Conservation (phyloP, 108 stramenopile genomes). For the Mayamaea pseudoterrestris region DNA sequence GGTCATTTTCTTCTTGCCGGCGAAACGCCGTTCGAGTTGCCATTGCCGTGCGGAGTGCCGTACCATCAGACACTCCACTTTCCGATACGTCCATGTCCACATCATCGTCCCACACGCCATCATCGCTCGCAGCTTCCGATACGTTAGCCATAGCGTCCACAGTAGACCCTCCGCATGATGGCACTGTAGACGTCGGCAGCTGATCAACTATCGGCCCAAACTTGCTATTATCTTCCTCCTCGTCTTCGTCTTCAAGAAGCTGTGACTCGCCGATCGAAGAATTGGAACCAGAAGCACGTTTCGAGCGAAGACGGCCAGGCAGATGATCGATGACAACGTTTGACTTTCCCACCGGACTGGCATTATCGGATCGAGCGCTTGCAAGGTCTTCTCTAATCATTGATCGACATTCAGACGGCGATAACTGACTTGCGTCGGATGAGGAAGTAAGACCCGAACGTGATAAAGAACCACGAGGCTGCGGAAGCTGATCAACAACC, state of each 20-base stretch:
- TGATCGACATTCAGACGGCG: conserved; percentile 5
- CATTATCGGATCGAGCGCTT: conserved; percentile 2
- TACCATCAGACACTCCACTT: not conserved
- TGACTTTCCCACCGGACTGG: not conserved
- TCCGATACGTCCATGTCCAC: conserved; percentile 9
- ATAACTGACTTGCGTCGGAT: conserved; percentile 3
- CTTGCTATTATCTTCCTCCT: conserved; percentile 22
- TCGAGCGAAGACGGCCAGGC: not conserved
- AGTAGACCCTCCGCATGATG: conserved; percentile 36
- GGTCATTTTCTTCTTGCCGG: not conserved
- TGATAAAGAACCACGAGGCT: not conserved
- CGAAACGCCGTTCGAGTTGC: not conserved
- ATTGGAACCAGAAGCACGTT: not conserved
- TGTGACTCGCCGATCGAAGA: conserved; percentile 2
- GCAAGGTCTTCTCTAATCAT: conserved; percentile 6
- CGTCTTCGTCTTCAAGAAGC: conserved; percentile 13
- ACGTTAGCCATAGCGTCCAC: conserved; percentile 36
- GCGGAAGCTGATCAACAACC: conserved; percentile 27
- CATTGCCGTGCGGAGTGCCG: no score
- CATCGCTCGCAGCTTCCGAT: conserved; percentile 20
- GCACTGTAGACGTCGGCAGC: conserved; percentile 15
- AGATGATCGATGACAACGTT: conserved; percentile 8
- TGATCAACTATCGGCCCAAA: conserved; percentile 41
- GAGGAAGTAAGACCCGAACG: not conserved
- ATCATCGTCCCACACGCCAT: conserved; percentile 12